A percentile compares a stretch with the other conserved stretches of the same genome.
Evolutionary conservation across 2,329 filamentous ascomycete species (phyloP).

Genomic region (Tolypocladium cylindrosporum): DNA sequence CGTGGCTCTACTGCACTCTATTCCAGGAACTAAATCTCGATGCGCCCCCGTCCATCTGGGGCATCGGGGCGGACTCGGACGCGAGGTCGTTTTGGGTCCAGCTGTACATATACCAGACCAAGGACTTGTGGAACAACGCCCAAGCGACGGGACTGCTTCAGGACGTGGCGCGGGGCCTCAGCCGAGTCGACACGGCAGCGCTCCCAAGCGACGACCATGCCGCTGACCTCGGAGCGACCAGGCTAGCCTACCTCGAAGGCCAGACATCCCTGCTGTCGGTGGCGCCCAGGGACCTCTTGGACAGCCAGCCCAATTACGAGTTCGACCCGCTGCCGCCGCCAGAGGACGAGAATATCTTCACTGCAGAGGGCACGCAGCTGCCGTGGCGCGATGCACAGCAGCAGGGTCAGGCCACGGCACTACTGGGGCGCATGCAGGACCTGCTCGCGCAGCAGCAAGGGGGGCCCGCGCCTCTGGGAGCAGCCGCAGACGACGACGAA

Average conservation of each 20-base stretch:
- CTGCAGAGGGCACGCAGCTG: conserved; percentile 26
- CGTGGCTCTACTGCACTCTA: conserved; percentile 75
- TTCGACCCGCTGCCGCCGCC: conserved; percentile 76
- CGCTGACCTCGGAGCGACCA: conserved; percentile 44
- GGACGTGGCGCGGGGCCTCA: conserved; percentile 52
- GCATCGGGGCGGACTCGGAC: conserved; percentile 53
- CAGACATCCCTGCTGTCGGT: conserved; percentile 59
- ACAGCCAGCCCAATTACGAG: conserved; percentile 56
- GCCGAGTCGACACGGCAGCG: conserved; percentile 28
- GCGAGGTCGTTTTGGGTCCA: conserved; percentile 58
- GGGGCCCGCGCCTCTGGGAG: conserved; percentile 1
- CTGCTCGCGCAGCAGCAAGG: conserved; percentile 14
- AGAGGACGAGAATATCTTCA: conserved; percentile 42
- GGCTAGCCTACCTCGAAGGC: conserved; percentile 72
- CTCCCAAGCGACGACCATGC: conserved; percentile 29
- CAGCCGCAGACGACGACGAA: conserved; percentile 6
- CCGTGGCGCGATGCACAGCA: conserved; percentile 28
- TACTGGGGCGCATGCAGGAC: conserved; percentile 18
- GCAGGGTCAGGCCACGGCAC: conserved; percentile 8
- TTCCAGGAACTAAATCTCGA: conserved; percentile 75
- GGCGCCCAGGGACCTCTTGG: conserved; percentile 56
- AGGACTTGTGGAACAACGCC: conserved; percentile 78
- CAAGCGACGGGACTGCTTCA: conserved; percentile 59
- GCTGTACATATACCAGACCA: conserved; percentile 66
- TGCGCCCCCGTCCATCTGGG: conserved; percentile 75